phyloP scores from a whole-genome alignment of 495 filamentous ascomycete genomes.

The Mycothermus thermophilus region DNA sequence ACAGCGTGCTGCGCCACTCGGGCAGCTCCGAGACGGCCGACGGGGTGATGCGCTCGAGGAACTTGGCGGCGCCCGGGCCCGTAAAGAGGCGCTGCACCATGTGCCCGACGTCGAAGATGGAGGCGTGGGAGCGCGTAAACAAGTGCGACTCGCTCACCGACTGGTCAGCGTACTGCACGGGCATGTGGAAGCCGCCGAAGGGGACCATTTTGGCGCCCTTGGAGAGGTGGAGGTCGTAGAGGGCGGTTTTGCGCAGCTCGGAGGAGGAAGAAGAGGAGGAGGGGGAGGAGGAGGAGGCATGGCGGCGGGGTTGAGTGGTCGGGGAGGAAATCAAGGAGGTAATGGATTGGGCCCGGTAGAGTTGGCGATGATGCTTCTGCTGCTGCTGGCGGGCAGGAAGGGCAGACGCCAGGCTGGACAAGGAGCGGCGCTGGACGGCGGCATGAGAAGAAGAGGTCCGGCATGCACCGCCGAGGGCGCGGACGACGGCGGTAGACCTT shows the following conservation, averaged over 20 bases:
- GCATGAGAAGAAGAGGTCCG: conserved; percentile 4
- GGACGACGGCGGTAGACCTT: conserved; percentile 7
- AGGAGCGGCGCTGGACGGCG: conserved; percentile 3
- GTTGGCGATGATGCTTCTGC: background rate
- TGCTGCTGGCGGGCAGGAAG: background rate
- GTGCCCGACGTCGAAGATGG: conserved; percentile 78
- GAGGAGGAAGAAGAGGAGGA: conserved; percentile 21
- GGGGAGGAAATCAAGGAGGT: too few relatives aligned
- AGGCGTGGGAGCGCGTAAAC: conserved; percentile 75
- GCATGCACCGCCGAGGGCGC: conserved; percentile 10
- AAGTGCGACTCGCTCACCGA: conserved; percentile 66
- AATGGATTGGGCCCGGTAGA: background rate
- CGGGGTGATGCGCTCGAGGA: conserved; percentile 73
- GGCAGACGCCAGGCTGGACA: too few relatives aligned
- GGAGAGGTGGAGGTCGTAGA: conserved; percentile 69
- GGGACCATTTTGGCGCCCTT: conserved; percentile 88
- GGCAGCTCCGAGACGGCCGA: conserved; percentile 36
- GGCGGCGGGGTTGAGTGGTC: conserved; percentile 6
- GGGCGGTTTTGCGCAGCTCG: conserved; percentile 51
- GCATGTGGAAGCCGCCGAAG: conserved; percentile 92
- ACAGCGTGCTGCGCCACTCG: conserved; percentile 55
- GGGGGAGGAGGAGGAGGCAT: conserved; percentile 22
- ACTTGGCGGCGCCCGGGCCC: conserved; percentile 60
- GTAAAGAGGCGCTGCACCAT: conserved; percentile 58
- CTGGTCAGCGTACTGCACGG: conserved; percentile 67